Base-by-base conservation (phyloP, 495 filamentous ascomycete species). In the Penicillium cataractarum region DNA sequence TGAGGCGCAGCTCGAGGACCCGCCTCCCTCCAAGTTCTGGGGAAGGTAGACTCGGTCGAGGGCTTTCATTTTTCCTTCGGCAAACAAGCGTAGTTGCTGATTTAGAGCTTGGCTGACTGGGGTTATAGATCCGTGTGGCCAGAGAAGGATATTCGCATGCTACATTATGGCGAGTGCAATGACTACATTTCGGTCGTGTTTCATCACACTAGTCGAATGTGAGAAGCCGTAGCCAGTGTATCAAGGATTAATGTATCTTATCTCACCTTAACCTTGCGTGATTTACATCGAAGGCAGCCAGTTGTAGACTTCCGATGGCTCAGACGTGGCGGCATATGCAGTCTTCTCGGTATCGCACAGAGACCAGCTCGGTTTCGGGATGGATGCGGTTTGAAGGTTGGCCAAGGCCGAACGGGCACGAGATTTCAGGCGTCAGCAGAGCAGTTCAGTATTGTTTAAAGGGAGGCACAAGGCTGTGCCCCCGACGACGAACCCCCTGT, bases 211-310 rank as follows among this genome's bases (percentile, higher is more conserved):
- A 50, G 0, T 22, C 12, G 40, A 27, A 21, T 29, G 26, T 40
- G 55, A 42, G 49, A 15, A 55, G 42, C 1, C 21, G 3, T 6
- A 33, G 0, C 15, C 4, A 46, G 19, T n/a, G 21, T 12, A 35
- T 1, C 33, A 35, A 39, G 12, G 10, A 26, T 53, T 55, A 26
- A n/a, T 6, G 13, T 39, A 6, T 24, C 3, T 13, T 15, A 37
- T 17, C 60, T 57, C 55, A 76, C 78, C 73, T 78, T 78, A 68
- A 81, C 76, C 53, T 78, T 79, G 5, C 80, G 67, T 50, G 72
- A 62, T 66, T 82, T 83, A 66, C 80, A 83, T 32, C 80, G 74
- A n/a, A 74, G 62, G 60, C 80, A 83, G 0, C 80, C 80, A 6
- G 60, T 74, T 7, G 76, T 70, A 6, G 80, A 82, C 57, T 82